These are phyloP conservation scores for Fraxinus velutina DNA, from an alignment of 305 asterid genomes.

Conservation along the genomic window DNA sequence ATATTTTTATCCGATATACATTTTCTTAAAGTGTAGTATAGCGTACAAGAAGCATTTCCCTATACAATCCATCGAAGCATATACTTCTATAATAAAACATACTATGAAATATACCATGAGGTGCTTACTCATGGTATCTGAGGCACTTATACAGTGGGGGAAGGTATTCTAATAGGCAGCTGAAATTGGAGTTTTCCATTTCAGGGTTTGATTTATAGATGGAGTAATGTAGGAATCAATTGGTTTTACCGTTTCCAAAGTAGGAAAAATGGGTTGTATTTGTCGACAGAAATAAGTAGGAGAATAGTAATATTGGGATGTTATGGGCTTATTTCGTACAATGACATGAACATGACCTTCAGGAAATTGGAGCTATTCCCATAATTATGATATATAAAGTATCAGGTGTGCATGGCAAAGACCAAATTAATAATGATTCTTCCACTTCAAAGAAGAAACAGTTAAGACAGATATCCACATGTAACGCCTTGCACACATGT, in stretches of 20 bases:
- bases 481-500: slow-evolving; percentile 2
- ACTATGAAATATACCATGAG: neutral
- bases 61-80: neutral
- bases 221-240: neutral
- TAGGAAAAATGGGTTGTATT: neutral
- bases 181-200: neutral
- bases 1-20: neutral
- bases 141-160: neutral
- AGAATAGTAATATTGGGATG: neutral
- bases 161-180: neutral
- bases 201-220: neutral
- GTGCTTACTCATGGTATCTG: neutral
- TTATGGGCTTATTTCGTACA: neutral
- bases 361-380: neutral
- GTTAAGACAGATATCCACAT: slow-evolving; percentile 3
- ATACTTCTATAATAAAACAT: neutral
- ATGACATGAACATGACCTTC: neutral
- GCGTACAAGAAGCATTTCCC: neutral
- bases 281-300: neutral
- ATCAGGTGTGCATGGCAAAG: slow-evolving; percentile 4
- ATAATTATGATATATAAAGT: neutral
- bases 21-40: neutral
- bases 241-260: slow-evolving; percentile 8
- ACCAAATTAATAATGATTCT: slow-evolving; percentile 5
- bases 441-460: slow-evolving; percentile 9